Base-by-base conservation (phyloP, 352 stramenopile genomes). In the Peronospora belbahrii region DNA sequence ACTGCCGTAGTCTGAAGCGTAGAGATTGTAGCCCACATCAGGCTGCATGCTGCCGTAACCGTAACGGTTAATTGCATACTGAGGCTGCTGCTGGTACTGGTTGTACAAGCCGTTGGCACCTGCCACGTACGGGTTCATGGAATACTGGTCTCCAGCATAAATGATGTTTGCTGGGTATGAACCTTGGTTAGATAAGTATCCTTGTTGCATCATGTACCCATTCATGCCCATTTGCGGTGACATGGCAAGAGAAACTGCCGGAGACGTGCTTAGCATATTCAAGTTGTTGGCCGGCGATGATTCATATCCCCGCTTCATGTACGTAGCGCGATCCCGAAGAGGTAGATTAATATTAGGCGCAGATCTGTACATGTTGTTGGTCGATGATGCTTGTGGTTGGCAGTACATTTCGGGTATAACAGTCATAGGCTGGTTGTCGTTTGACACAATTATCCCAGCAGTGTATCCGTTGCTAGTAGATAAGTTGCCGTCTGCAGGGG, bases 1-100 rank as follows among this genome's bases (percentile, higher is more conserved):
- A 38, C 70, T 85, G 11, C 71, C 71, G 32, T 81, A 73, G 20
- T 66, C 61, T 31, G 65, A 51, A 20, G 60, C 69, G 46, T 88
- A 84, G 45, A 78, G 83, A 50, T 81, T 74, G 56, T 85, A 85
- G 14, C 67, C 62, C 32, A 65, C 62, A 40, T 68, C 59, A 27
- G 52, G 22, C 25, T 63, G 56, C 49, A 57, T 38, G 15, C 38
- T 53, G 23, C 50, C 58, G 56, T 83, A 81, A 5, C 57, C 54
- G 38, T 83, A 88, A 6, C 50, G 59, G 13, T 60, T 60, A 48
- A 83, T 70, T 17, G 50, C 54, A 28, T 69, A 69, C 32, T 66
- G 51, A 42, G 70, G 70, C 37, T 79, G 67, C 31, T 70, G 68
- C 38, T 72, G 65, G 27, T 75, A 70, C 13, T 46, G 45, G 31